Base-by-base conservation (phyloP, 2,329 filamentous ascomycete genomes). In the Ilyonectria robusta region DNA sequence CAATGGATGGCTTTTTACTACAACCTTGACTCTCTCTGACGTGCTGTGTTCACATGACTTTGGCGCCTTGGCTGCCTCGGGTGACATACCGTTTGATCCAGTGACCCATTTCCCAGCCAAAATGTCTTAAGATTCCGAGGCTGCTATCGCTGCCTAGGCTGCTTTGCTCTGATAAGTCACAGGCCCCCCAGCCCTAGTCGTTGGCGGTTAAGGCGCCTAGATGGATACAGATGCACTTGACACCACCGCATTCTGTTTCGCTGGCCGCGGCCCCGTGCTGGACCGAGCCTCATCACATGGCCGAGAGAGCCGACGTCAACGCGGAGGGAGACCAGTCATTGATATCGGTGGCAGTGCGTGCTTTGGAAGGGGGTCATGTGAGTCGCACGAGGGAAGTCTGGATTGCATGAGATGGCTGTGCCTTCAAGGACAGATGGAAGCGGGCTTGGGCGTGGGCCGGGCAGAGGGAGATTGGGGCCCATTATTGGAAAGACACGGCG, bases 1-100 rank as follows among this genome's bases (percentile, higher is more conserved):
- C 63, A 65, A 51, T 56, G 35, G 26, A 51, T 57, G 53, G 33
- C 42, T 51, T 35, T 53, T 54, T 64, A 44, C 26, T 46, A 19
- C 23, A 21, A 19, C 9, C 37, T 53, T 17, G 48, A 21, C 44
- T 21, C 61, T 26, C 6, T 31, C 5, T 47, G 42, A 21, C 50
- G 26, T 50, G 53, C 31, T 42, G 46, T 58, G 37, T 44, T 51
- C 46, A 59, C 57, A 51, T 51, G 46, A 59, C 19, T 42, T 56
- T 7, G 19, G 15, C 29, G 19, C 17, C 42, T 42, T 29, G 40
- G 56, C 47, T 63, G 62, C 62, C 62, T 64, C 62, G 55, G 48
- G 55, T 59, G 61, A 59, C 53, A 48, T 42, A 29, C 33, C 29
- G 10, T 15, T 37, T 29, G 54, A 44, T 47, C 54, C n/a, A 64